Percentiles rank a stretch among this genome's conserved stretches.
Evolutionary conservation across 495 filamentous ascomycete species (phyloP).

Genomic region (Aspergillus steynii): DNA sequence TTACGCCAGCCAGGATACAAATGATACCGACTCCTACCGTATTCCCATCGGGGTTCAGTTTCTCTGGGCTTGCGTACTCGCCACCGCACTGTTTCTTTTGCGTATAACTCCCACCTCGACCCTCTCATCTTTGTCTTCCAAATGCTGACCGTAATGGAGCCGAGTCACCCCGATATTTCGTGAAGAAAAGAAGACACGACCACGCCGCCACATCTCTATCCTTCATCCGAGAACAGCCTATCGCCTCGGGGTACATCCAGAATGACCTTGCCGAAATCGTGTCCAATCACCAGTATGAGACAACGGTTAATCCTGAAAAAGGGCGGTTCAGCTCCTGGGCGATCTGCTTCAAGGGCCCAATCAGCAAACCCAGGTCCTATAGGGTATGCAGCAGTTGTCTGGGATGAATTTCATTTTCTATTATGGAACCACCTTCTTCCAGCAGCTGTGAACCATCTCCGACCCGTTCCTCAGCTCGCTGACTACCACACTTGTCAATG

Average conservation of each 20-base stretch:
- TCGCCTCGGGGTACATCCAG: not conserved
- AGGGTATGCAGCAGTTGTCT: not conserved
- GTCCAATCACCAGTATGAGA: not conserved
- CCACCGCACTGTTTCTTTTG: not conserved
- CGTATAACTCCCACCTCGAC: not conserved
- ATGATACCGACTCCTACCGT: constrained; percentile 1
- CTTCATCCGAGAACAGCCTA: not conserved
- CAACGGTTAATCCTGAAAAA: not conserved
- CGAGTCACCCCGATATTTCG: not conserved
- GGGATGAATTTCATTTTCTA: constrained; percentile 1
- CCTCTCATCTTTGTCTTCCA: too few relatives aligned
- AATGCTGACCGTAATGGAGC: not conserved
- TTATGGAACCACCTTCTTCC: not conserved
- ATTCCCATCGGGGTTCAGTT: not conserved
- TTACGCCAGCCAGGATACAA: not conserved
- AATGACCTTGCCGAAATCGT: constrained; percentile 1
- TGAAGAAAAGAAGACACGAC: not conserved
- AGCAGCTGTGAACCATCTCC: not conserved
- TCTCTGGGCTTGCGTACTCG: not conserved
- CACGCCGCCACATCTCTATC: not conserved
- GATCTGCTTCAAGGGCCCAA: not conserved
- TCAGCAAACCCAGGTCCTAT: not conserved
- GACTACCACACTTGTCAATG: not conserved
- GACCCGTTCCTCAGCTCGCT: constrained; percentile 1
- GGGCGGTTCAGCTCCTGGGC: not conserved